phyloP scores from a whole-genome alignment of 2,329 filamentous ascomycete species.

The Tolypocladium ovalisporum region DNA sequence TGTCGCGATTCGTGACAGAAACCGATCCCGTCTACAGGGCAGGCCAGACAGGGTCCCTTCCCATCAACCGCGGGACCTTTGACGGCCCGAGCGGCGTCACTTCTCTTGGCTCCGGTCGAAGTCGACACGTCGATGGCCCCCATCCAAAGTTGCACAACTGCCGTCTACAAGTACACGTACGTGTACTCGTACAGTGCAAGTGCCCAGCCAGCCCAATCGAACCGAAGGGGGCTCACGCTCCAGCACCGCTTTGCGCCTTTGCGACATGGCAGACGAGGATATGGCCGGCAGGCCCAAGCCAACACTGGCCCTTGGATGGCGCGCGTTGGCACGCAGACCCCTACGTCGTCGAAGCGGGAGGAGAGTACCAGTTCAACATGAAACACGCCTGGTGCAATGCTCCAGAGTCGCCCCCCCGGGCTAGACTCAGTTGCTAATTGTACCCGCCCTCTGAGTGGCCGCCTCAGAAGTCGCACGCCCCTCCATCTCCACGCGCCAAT shows the following conservation, averaged over 20 bases:
- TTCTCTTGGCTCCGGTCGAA: neutral
- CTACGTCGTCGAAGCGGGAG: neutral
- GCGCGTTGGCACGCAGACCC: neutral
- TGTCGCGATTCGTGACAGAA: neutral
- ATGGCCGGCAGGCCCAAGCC: neutral
- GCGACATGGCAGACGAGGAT: neutral
- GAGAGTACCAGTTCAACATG: constrained; percentile 23
- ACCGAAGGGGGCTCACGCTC: neutral
- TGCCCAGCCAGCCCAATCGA: neutral
- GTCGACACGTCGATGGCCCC: neutral
- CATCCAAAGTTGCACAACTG: neutral
- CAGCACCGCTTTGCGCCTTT: neutral
- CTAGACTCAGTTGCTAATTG: constrained; percentile 23
- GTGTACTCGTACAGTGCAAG: no score
- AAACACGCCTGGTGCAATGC: constrained; percentile 41
- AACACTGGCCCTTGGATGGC: neutral
- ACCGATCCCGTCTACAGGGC: neutral
- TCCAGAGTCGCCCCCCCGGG: constrained; percentile 31
- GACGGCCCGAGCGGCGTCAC: neutral
- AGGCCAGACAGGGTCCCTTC: no score
- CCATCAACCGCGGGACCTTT: neutral
- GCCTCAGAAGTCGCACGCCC: constrained; percentile 8
- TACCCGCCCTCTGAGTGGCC: constrained; percentile 13
- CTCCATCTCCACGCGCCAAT: constrained; percentile 9
- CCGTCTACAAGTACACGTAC: neutral